Conservation (phyloP, 257 asterid genomes). For the Primulina eburnea region DNA sequence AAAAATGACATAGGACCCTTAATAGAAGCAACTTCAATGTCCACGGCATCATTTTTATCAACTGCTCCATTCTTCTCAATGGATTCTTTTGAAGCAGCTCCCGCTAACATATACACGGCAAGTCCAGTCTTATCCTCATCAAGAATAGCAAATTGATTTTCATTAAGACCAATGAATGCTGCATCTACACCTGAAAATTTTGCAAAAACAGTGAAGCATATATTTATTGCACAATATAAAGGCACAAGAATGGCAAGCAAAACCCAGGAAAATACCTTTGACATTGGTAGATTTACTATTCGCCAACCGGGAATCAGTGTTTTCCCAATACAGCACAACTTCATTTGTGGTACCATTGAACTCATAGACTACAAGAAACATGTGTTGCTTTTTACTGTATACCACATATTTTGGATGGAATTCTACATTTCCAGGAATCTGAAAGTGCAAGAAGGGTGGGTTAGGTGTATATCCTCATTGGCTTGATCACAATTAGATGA, state of each 20-base stretch:
- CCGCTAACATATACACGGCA: slow-evolving; percentile 73
- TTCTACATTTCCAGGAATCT: slow-evolving; percentile 93
- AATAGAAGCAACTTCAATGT: slow-evolving; percentile 55
- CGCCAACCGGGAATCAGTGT: slow-evolving; percentile 70
- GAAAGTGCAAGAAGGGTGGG: slow-evolving; percentile 32
- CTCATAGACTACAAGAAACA: slow-evolving; percentile 83
- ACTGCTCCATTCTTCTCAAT: slow-evolving; percentile 46
- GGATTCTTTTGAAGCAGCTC: slow-evolving; percentile 63
- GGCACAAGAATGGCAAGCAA: slow-evolving; percentile 22
- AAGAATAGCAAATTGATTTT: slow-evolving; percentile 82
- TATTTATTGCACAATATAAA: slow-evolving; percentile 9
- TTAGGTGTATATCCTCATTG: slow-evolving; percentile 26
- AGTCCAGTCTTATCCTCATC: slow-evolving; percentile 93
- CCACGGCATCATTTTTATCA: slow-evolving; percentile 47
- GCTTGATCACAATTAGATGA: slow-evolving; percentile 20
- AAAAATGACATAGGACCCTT: slow-evolving; percentile 91
- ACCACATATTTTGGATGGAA: slow-evolving; percentile 64
- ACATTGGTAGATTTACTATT: slow-evolving; percentile 78
- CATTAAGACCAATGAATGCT: slow-evolving; percentile 84
- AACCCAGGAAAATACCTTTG: slow-evolving; percentile 59
- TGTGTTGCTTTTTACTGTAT: slow-evolving; percentile 83
- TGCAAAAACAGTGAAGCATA: slow-evolving; percentile 25
- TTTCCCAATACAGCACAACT: slow-evolving; percentile 94
- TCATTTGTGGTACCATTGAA: slow-evolving; percentile 70
- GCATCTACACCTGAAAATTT: slow-evolving; percentile 80